These are phyloP conservation scores for Kwoniella sp. DNA, from an alignment of 768 basidiomycete genomes.

Conservation along the genomic window DNA sequence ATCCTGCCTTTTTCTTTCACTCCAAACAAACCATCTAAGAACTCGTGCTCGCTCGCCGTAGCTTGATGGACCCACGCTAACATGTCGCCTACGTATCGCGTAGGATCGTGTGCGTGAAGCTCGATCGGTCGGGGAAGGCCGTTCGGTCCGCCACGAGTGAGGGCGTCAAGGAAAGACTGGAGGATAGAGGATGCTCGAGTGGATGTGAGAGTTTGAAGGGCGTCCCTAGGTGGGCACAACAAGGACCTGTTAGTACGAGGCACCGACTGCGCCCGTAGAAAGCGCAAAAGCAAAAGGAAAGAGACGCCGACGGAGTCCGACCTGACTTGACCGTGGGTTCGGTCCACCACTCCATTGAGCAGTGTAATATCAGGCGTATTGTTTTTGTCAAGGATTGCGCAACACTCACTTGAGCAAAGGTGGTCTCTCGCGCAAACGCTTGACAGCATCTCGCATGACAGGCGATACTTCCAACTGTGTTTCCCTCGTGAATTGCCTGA, in stretches of 20 bases:
- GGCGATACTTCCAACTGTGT: slow-evolving; percentile 65
- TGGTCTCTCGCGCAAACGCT: slow-evolving; percentile 72
- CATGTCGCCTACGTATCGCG: slow-evolving; percentile 97
- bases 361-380: too few species aligned
- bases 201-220: slow-evolving; percentile 72
- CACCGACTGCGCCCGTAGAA: too few species aligned
- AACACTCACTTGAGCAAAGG: slow-evolving; percentile 72
- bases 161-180: slow-evolving; percentile 77
- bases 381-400: too few species aligned
- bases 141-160: slow-evolving; percentile 83
- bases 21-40: slow-evolving; percentile 82
- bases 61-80: slow-evolving; percentile 97
- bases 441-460: slow-evolving; percentile 72
- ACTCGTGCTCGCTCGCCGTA: slow-evolving; percentile 92
- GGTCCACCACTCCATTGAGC: too few species aligned
- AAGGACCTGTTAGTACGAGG: too few species aligned
- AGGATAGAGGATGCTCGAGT: slow-evolving; percentile 80
- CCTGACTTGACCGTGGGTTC: too few species aligned
- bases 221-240: slow-evolving; percentile 62
- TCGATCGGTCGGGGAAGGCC: slow-evolving; percentile 91
- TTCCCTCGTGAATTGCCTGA: slow-evolving; percentile 75
- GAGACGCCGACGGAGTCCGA: too few species aligned
- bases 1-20: slow-evolving; percentile 69
- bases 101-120: slow-evolving; percentile 94
- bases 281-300: too few species aligned